phyloP scores from a whole-genome alignment of 2,329 filamentous ascomycete species.

The Cytospora mali region DNA sequence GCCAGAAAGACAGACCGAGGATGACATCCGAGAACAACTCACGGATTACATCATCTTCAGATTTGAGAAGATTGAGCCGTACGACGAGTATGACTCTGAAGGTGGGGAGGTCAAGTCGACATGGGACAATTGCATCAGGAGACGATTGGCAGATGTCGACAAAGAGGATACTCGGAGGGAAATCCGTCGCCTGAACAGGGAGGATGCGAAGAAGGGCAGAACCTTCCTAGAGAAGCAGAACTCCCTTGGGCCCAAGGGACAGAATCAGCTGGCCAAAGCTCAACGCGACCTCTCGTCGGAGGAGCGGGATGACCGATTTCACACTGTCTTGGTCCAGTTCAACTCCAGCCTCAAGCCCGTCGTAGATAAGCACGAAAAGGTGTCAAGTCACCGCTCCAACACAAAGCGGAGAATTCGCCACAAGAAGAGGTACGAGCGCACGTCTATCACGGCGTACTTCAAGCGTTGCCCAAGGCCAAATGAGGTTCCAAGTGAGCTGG shows the following conservation, averaged over 20 bases:
- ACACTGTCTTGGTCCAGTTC: slow-evolving; percentile 48
- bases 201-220: slow-evolving; percentile 44
- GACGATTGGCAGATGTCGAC: slow-evolving; percentile 41
- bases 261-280: slow-evolving; percentile 46
- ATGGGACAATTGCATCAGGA: slow-evolving; percentile 45
- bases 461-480: slow-evolving; percentile 42
- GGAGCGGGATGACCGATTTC: slow-evolving; percentile 44
- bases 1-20: slow-evolving; percentile 40
- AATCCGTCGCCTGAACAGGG: slow-evolving; percentile 42
- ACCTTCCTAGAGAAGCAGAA: slow-evolving; percentile 22
- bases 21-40: slow-evolving; percentile 43
- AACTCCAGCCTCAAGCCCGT: slow-evolving; percentile 41
- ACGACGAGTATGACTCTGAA: slow-evolving; percentile 41
- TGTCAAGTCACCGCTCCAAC: slow-evolving; percentile 14
- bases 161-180: slow-evolving; percentile 42
- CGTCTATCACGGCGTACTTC: slow-evolving; percentile 51
- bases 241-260: slow-evolving; percentile 40
- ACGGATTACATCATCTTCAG: slow-evolving; percentile 46
- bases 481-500: slow-evolving; percentile 20
- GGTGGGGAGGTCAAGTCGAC: slow-evolving; percentile 39
- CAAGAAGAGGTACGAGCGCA: slow-evolving; percentile 40
- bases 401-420: slow-evolving; percentile 34
- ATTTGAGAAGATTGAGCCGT: slow-evolving; percentile 43
- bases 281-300: slow-evolving; percentile 38
- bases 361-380: slow-evolving; percentile 11